Evolutionary conservation across 805 yeast species (phyloP).

Genomic region (Ogataea philodendri): DNA sequence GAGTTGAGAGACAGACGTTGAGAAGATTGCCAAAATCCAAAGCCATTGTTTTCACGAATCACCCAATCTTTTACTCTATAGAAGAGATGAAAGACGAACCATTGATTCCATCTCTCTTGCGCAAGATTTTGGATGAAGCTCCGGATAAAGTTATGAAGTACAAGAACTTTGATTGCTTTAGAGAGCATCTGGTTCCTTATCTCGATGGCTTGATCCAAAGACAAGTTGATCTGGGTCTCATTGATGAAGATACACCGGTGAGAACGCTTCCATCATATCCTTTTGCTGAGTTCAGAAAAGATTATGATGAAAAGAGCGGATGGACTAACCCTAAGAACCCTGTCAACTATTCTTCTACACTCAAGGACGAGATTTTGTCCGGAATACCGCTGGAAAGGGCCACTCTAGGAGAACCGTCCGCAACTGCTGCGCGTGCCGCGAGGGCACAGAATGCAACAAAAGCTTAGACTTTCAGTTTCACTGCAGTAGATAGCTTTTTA

Average conservation of each 20-base stretch:
- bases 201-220: slow-evolving; percentile 55
- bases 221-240: slow-evolving; percentile 56
- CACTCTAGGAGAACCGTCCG: slow-evolving; percentile 21
- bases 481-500: background rate
- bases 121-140: slow-evolving; percentile 61
- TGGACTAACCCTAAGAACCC: slow-evolving; percentile 39
- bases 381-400: slow-evolving; percentile 25
- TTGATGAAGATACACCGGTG: slow-evolving; percentile 52
- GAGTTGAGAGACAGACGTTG: slow-evolving; percentile 73
- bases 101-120: slow-evolving; percentile 61
- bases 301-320: slow-evolving; percentile 38
- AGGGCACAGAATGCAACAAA: background rate
- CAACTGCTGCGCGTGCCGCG: slow-evolving; percentile 8
- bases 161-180: slow-evolving; percentile 55
- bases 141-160: slow-evolving; percentile 65
- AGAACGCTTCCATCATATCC: slow-evolving; percentile 62
- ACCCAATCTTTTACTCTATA: slow-evolving; percentile 73
- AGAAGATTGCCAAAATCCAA: slow-evolving; percentile 61
- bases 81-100: slow-evolving; percentile 85
- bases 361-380: slow-evolving; percentile 26
- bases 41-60: slow-evolving; percentile 73
- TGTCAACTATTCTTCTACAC: slow-evolving; percentile 24
- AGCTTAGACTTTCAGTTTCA: too few species aligned
- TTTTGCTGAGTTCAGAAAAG: slow-evolving; percentile 52
- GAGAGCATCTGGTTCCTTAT: slow-evolving; percentile 59